A percentile compares a stretch with the other conserved stretches of the same genome.
Conservation (phyloP, 2,329 filamentous ascomycete genomes). For the Hypocrella siamensis region DNA sequence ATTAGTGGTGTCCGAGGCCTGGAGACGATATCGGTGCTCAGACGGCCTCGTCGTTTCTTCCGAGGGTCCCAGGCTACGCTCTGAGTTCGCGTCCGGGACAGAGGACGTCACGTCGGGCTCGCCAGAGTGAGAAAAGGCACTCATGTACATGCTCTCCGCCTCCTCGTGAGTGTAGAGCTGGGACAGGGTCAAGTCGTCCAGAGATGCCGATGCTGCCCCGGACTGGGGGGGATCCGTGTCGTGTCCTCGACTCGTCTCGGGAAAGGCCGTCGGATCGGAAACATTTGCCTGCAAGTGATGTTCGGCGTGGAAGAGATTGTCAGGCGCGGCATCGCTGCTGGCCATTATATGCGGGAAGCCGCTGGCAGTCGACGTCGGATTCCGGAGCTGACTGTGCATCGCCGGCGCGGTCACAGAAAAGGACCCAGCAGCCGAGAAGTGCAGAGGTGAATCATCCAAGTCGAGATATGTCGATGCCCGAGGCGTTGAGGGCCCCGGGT, state of each 20-base stretch:
- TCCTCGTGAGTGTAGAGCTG: slow-evolving; percentile 65
- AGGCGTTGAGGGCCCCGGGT: slow-evolving; percentile 31
- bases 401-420: no score
- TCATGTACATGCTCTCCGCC: slow-evolving; percentile 80
- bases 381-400: no score
- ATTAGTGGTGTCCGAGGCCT: no score
- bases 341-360: no score
- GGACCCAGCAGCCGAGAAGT: slow-evolving; percentile 9
- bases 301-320: no score
- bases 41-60: no score
- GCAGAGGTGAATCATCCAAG: slow-evolving; percentile 9
- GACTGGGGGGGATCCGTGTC: not conserved
- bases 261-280: not conserved
- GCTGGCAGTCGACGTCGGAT: no score
- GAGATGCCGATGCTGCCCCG: slow-evolving; percentile 3
- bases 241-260: not conserved
- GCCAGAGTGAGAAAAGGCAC: slow-evolving; percentile 40
- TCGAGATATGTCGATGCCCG: slow-evolving; percentile 32
- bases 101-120: slow-evolving; percentile 4
- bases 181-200: slow-evolving; percentile 44
- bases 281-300: not conserved
- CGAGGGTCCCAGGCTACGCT: no score
- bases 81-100: not conserved
- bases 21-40: no score
- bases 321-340: no score